Evolutionary conservation across 768 basidiomycete genomes (phyloP).

Genomic region (Lactarius psammicola): DNA sequence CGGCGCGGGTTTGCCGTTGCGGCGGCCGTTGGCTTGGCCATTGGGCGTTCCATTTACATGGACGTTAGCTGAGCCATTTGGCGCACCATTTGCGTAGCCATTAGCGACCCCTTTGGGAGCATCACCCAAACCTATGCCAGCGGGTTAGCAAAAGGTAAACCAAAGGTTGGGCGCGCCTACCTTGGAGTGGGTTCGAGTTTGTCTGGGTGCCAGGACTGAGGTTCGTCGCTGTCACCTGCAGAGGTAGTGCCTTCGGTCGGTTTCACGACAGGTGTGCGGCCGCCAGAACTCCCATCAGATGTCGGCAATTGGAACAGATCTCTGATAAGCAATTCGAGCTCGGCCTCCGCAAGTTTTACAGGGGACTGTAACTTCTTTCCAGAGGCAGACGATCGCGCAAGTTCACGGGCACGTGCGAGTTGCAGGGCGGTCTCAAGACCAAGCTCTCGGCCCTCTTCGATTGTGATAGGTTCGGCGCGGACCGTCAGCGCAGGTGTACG

Average conservation of each 20-base stretch:
- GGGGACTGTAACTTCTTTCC: constrained; percentile 2
- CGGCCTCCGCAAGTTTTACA: constrained; percentile 3
- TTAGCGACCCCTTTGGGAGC: not conserved
- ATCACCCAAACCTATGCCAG: not conserved
- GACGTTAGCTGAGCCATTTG: not conserved
- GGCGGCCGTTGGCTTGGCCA: constrained; percentile 2
- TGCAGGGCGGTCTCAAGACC: constrained; percentile 54
- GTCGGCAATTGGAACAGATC: constrained; percentile 21
- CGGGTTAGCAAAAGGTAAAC: constrained; percentile 13
- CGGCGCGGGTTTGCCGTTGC: not conserved
- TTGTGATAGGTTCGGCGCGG: constrained; percentile 49
- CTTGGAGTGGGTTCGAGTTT: constrained; percentile 10
- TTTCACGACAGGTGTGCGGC: not conserved
- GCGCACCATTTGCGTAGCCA: not conserved
- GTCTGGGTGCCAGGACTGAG: constrained; percentile 6
- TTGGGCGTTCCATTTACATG: constrained; percentile 13
- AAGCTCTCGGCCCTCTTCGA: constrained; percentile 57
- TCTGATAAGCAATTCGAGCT: constrained; percentile 26
- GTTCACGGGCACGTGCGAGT: constrained; percentile 55
- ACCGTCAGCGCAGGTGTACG: constrained; percentile 53
- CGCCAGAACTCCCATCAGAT: not conserved
- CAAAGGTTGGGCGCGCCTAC: constrained; percentile 16
- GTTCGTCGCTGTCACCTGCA: not conserved
- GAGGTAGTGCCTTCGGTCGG: not conserved
- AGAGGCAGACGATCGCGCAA: constrained; percentile 13